Evolutionary conservation across 176 grass and related monocot genomes (phyloP), one percentile per base, ranked within the genome.

Genomic region (Panicum miliaceum): DNA sequence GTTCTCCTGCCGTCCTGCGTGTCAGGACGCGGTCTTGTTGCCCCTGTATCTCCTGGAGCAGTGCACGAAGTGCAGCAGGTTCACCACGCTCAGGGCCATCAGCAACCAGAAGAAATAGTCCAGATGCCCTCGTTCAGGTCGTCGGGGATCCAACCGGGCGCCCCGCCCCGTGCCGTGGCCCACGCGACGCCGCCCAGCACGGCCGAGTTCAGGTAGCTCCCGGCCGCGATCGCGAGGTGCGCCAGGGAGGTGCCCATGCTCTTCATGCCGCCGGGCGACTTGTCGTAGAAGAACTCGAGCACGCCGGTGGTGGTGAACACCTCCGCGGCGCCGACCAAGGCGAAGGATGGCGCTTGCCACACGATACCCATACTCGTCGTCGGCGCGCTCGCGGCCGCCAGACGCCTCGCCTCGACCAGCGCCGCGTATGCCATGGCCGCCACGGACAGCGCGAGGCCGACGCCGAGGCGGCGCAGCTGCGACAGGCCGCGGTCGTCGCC

Each of bases 81-180:
- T 82, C 36, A 80, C 22, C 15, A 50, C 12, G 40, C 63, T 84
- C 6, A 89, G 41, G 2, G 48, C 87, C 2, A 69, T 70, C 18
- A 89, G 45, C 25, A 89, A 34, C 79, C 80, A 89, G 69, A 89
- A 89, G 87, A 84, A 89, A 34, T 53, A 35, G 51, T 75, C 72
- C 6, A 75, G 27, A 34, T 90, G 84, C 1, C 89, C 10, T 86
- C 66, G 40, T 86, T 82, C 18, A 86, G 62, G 46, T 89, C 42
- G 23, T 71, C 82, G 3, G 82, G 77, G 51, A 89, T 85, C 88
- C 88, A 85, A 15, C 87, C 38, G 26, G 61, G 5, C 27, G 5
- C 8, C 6, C 43, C 77, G 5, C 43, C 60, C 3, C 43, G 43
- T 7, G 19, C 7, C 13, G 88, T 90, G 37, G 48, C 15, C 6